Percentiles rank a stretch among this genome's conserved stretches.
Evolutionary conservation across 164 flowering plant species (phyloP).

Genomic region (Buxus sempervirens): DNA sequence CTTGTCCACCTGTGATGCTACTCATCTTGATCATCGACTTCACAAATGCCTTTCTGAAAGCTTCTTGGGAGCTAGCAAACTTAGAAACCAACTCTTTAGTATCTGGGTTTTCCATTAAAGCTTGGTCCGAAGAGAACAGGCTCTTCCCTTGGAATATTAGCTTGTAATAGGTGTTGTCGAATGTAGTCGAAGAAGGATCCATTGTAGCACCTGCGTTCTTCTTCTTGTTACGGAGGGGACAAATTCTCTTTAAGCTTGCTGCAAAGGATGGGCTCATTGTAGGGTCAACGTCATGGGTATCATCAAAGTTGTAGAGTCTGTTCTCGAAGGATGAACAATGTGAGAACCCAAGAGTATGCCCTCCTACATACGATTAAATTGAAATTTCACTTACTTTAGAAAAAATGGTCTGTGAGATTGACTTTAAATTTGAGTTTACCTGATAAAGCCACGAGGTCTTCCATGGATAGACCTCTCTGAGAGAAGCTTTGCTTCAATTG

Average conservation of each 20-base stretch:
- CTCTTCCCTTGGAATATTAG: constrained; percentile 57
- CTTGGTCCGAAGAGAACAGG: constrained; percentile 75
- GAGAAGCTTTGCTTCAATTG: constrained; percentile 71
- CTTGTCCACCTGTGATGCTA: constrained; percentile 58
- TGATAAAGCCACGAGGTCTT: constrained; percentile 82
- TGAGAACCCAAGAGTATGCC: constrained; percentile 84
- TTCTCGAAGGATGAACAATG: constrained; percentile 85
- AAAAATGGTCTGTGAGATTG: too few species aligned
- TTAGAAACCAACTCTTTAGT: constrained; percentile 52
- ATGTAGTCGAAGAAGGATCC: constrained; percentile 44
- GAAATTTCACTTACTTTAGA: too few species aligned
- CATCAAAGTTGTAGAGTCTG: constrained; percentile 73
- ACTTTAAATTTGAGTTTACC: constrained; percentile 44
- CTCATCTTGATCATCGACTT: constrained; percentile 90
- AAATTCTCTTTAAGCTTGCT: constrained; percentile 39
- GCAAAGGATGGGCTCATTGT: constrained; percentile 56
- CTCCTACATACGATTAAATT: constrained; percentile 41
- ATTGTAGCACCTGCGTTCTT: constrained; percentile 57
- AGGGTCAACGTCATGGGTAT: constrained; percentile 56
- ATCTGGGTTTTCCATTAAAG: constrained; percentile 38
- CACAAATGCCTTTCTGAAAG: constrained; percentile 59
- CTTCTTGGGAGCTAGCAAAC: constrained; percentile 46
- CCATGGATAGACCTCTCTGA: constrained; percentile 68
- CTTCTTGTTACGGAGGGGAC: constrained; percentile 55
- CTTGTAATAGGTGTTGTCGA: constrained; percentile 75